Conservation (phyloP, 495 filamentous ascomycete species). For the Neurospora sp. region DNA sequence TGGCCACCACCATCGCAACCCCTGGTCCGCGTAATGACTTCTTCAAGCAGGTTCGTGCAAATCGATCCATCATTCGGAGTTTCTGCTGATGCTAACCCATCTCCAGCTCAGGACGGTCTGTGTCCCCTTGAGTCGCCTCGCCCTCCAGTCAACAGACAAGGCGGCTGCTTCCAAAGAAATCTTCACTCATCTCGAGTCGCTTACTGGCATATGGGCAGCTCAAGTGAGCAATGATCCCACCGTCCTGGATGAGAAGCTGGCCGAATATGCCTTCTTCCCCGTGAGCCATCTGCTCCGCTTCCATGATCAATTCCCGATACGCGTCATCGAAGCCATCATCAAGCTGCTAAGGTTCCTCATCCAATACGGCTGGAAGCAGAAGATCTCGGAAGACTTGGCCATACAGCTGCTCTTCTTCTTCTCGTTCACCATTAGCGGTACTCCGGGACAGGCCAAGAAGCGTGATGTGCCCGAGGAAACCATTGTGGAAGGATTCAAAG, state of each 20-base stretch:
- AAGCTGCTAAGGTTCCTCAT: conserved; percentile 64
- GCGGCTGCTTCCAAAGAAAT: conserved; percentile 45
- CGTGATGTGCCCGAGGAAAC: conserved; percentile 58
- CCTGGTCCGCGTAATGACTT: conserved; percentile 16
- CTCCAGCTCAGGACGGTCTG: conserved; percentile 45
- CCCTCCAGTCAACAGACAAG: conserved; percentile 49
- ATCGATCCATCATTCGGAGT: neutral
- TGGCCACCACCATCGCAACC: conserved; percentile 8
- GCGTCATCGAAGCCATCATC: conserved; percentile 64
- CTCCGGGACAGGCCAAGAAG: conserved; percentile 38
- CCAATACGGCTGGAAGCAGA: conserved; percentile 62
- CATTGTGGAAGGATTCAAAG: conserved; percentile 39
- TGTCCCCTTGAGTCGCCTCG: conserved; percentile 64
- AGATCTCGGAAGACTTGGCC: conserved; percentile 56
- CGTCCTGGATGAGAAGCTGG: conserved; percentile 67
- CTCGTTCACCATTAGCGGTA: conserved; percentile 68
- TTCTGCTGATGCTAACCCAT: neutral
- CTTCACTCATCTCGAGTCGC: conserved; percentile 39
- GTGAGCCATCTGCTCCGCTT: conserved; percentile 77
- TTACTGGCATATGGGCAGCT: conserved; percentile 43
- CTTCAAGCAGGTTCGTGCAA: conserved; percentile 18
- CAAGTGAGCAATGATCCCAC: conserved; percentile 40
- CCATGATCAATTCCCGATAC: conserved; percentile 59
- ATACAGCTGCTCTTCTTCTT: conserved; percentile 81
- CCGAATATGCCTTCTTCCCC: conserved; percentile 92